Base-by-base conservation (phyloP, 2,329 filamentous ascomycete genomes). In the Stagonosporopsis vannaccii region DNA sequence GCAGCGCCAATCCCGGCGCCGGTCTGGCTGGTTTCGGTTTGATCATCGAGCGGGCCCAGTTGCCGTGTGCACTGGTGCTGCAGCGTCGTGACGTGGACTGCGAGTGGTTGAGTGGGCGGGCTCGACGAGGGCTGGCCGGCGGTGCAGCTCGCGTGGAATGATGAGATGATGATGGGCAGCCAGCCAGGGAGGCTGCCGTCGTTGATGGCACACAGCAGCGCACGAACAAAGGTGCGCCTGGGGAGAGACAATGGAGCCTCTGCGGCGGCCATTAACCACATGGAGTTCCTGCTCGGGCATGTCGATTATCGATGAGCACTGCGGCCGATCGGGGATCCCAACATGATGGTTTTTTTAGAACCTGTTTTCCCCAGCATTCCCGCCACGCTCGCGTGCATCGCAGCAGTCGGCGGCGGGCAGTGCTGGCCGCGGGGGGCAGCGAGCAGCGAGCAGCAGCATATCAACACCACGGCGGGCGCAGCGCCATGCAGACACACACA, bases 31-130 rank as follows among this genome's bases (percentile, higher is more conserved):
- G 61, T 58, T 59, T 65, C 59, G 59, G 65, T 66, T 69, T 72
- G 70, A 73, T 70, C 69, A 68, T 49, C 69, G 56, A 48, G 43
- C 61, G 60, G 63, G 58, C 52, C 57, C 49, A 54, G 44, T 48
- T 51, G 41, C 60, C 57, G 53, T 53, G 49, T 48, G 44, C 41
- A 48, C 37, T 43, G 39, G 54, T 36, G 35, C 57, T 54, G 59
- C 60, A 56, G 50, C 50, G 57, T 66, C 57, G 61, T 69, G 63
- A 65, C 65, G 67, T 67, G 61, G 39, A 54, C 47, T 35, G 49
- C 17, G 41, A 44, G 40, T 47, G 35, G 47, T 43, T 35, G 39
- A 53, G 30, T 26, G 47, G 32, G 32, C 17, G 11, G 15, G 17
- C 15, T 8, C 32, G 17, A 28, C 26, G 51, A 35, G 32, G 56